Evolutionary conservation across 2,329 filamentous ascomycete species (phyloP).

Genomic region (Claviceps pazoutovae): DNA sequence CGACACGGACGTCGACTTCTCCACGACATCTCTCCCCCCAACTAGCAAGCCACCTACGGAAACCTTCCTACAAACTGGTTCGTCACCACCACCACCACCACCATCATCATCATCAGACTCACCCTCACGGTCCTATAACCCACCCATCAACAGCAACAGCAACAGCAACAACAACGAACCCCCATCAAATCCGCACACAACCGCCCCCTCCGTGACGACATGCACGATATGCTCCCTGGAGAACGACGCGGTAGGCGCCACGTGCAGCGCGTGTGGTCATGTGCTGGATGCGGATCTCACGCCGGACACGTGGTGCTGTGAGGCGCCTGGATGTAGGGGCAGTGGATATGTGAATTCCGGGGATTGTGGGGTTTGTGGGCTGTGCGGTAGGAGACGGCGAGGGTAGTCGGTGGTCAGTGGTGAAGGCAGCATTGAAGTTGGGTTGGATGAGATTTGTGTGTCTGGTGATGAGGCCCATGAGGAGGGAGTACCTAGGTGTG

Average conservation of each 20-base stretch:
- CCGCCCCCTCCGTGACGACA: background rate
- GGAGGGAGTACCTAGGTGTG: too few relatives aligned
- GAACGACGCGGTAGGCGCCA: conserved; percentile 40
- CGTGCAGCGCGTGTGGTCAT: conserved; percentile 56
- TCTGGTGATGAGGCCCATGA: too few relatives aligned
- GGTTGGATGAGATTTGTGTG: too few relatives aligned
- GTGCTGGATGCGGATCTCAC: conserved; percentile 45
- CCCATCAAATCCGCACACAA: too few relatives aligned
- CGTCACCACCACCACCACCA: too few relatives aligned
- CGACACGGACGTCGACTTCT: background rate
- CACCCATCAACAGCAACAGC: background rate
- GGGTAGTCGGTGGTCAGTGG: background rate
- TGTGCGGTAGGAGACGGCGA: conserved; percentile 42
- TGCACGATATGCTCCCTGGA: conserved; percentile 56
- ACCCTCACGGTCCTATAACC: background rate
- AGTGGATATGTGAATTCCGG: conserved; percentile 52
- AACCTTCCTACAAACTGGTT: background rate
- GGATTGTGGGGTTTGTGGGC: conserved; percentile 55
- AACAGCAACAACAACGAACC: background rate
- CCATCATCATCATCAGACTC: too few relatives aligned
- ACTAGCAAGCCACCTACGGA: background rate
- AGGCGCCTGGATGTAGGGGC: conserved; percentile 36
- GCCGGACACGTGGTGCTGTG: conserved; percentile 50
- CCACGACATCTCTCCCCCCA: background rate
- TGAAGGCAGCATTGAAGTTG: too few relatives aligned